Evolutionary conservation across 192 early-diverging fungal species (phyloP), one percentile per base, ranked within the genome.

Genomic region (Backusella sp.): DNA sequence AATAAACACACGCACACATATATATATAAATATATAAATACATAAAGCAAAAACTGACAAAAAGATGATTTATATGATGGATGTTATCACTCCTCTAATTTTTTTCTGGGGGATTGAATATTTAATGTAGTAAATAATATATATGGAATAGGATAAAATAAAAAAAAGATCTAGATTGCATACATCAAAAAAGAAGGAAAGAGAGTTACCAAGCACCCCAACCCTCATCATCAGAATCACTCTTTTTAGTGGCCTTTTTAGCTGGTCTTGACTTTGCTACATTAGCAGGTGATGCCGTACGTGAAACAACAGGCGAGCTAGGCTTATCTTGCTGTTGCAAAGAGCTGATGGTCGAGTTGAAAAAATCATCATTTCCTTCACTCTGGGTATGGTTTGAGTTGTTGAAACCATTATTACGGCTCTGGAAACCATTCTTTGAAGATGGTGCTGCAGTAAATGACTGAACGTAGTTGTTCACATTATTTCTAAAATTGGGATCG

Each of bases 401-500:
- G 34, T 59, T 75, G 35, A 76, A 76, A 28, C 30, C 56, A 76
- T 35, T 62, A 75, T 36, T 53, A 28, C 68, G 68, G 62, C 32
- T 44, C 66, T 34, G 46, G 3, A 39, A 37, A n/a, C 36, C 30
- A 28, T 35, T 68, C 6, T 68, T 35, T 5, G 46, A n/a, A 36
- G 34, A 23, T 68, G 26, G 49, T 75, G 87, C 86, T 86, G 86
- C 83, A 21, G 86, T 81, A 69, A 93, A 78, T 6, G 86, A 81
- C 8, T 86, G 82, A 26, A 91, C 90, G 78, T 93, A 93, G 5
- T 85, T 87, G 14, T 81, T 80, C 12, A 93, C 82, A 44, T 88
- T 88, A 78, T 77, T 86, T 73, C 88, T 85, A 52, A 93, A 89
- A 53, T 91, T 88, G 12, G 90, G 90, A 70, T 93, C 90, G 39